Evolutionary conservation across 2,329 filamentous ascomycete species (phyloP).

Genomic region (Akanthomyces muscarius): DNA sequence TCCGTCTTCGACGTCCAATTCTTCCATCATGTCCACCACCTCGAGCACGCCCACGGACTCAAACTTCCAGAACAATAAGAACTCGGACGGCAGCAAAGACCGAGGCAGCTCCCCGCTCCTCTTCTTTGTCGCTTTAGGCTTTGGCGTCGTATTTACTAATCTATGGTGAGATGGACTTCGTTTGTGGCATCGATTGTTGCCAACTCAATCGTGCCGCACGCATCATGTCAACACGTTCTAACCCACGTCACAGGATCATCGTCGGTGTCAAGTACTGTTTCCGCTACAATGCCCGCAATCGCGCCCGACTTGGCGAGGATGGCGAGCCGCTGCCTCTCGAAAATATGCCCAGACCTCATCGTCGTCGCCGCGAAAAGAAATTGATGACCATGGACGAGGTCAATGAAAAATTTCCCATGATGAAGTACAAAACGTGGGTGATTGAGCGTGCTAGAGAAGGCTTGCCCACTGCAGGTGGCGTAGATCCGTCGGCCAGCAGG

Average conservation of each 20-base stretch:
- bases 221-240: conserved; percentile 21
- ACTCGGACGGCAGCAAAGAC: conserved; percentile 20
- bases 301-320: conserved; percentile 71
- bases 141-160: conserved; percentile 98
- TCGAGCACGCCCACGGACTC: conserved; percentile 20
- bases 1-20: conserved; percentile 21
- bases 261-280: conserved; percentile 99
- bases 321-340: conserved; percentile 86
- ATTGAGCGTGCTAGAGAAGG: conserved; percentile 78
- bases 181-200: not conserved
- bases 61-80: conserved; percentile 21
- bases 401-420: conserved; percentile 92
- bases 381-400: conserved; percentile 99
- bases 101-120: conserved; percentile 42
- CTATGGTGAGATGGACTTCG: conserved; percentile 68
- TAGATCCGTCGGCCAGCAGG: conserved; percentile 69
- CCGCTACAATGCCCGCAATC: conserved; percentile 91
- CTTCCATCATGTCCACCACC: conserved; percentile 10
- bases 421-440: conserved; percentile 96
- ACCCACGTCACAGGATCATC: conserved; percentile 71
- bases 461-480: conserved; percentile 77
- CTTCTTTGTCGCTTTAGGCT: conserved; percentile 94
- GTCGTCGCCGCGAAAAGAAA: conserved; percentile 92
- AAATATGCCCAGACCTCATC: conserved; percentile 77
- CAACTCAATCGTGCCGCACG: not conserved